A percentile compares a stretch with the other conserved stretches of the same genome.
Conservation (phyloP, 129 eudicot genomes). For the Chrysanthemum makinoi region DNA sequence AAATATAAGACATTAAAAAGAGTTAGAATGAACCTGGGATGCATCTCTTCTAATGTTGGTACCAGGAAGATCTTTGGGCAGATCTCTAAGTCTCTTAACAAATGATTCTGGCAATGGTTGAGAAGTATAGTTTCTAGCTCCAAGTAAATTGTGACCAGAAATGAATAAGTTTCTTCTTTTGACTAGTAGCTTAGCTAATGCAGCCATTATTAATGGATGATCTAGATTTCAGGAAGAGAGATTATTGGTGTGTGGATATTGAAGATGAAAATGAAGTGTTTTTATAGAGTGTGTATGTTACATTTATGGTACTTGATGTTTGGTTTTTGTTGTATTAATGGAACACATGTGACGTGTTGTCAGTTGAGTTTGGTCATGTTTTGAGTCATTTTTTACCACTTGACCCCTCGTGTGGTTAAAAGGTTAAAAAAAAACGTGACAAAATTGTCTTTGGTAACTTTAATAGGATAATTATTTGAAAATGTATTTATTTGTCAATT, state of each 20-base stretch:
- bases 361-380: no score
- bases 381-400: no score
- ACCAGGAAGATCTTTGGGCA: slow-evolving; percentile 69
- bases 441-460: no score
- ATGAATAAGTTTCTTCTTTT: slow-evolving; percentile 35
- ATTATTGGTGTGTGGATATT: not conserved
- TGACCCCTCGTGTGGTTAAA: no score
- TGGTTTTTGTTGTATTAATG: no score
- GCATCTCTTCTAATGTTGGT: slow-evolving; percentile 74
- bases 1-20: not conserved
- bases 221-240: slow-evolving; percentile 3
- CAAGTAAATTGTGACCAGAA: slow-evolving; percentile 16
- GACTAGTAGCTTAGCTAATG: slow-evolving; percentile 38
- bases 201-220: slow-evolving; percentile 62
- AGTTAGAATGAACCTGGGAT: slow-evolving; percentile 52
- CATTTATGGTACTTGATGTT: no score
- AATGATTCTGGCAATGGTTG: slow-evolving; percentile 54
- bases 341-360: no score
- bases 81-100: slow-evolving; percentile 70
- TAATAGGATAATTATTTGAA: no score
- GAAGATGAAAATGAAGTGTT: no score
- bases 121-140: slow-evolving; percentile 43
- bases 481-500: no score
- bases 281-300: no score
- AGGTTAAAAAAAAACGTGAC: no score